These are phyloP conservation scores for Colletotrichum spinosum DNA, from an alignment of 2,329 filamentous ascomycete genomes.

Conservation along the genomic window DNA sequence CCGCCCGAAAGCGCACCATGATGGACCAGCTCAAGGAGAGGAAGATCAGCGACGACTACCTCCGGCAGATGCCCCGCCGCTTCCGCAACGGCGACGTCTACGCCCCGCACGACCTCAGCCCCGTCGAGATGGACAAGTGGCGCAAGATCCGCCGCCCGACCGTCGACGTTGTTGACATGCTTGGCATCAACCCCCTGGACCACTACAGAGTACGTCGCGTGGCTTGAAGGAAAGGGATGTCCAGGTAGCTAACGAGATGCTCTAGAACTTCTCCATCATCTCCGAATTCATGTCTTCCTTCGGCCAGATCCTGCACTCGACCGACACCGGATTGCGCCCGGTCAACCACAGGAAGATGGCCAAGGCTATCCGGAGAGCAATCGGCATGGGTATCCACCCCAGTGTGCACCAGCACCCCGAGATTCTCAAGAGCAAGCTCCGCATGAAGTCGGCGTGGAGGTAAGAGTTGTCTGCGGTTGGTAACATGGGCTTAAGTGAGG, in stretches of 20 bases:
- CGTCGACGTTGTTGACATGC: constrained; percentile 80
- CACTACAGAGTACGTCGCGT: constrained; percentile 81
- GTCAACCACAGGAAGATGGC: constrained; percentile 94
- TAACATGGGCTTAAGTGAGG: not conserved
- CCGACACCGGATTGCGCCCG: constrained; percentile 81
- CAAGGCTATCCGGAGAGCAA: constrained; percentile 88
- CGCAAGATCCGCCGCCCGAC: constrained; percentile 65
- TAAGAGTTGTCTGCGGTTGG: not conserved
- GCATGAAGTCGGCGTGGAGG: constrained; percentile 23
- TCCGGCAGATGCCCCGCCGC: constrained; percentile 73
- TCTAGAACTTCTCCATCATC: constrained; percentile 91
- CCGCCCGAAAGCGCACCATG: constrained; percentile 46
- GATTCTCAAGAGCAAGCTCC: constrained; percentile 66
- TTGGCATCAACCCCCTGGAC: constrained; percentile 83
- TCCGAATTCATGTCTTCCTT: constrained; percentile 87
- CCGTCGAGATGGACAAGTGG: constrained; percentile 86
- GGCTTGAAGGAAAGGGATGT: not conserved
- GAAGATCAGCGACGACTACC: constrained; percentile 63
- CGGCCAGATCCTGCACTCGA: constrained; percentile 85
- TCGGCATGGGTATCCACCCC: constrained; percentile 92
- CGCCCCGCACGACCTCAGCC: constrained; percentile 86
- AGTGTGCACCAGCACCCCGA: constrained; percentile 92
- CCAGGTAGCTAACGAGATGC: not conserved
- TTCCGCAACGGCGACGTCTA: constrained; percentile 89
- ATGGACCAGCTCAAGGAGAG: constrained; percentile 53